Evolutionary conservation across 441 rosid genomes (phyloP).

Genomic region (Syzygium syzygioides): DNA sequence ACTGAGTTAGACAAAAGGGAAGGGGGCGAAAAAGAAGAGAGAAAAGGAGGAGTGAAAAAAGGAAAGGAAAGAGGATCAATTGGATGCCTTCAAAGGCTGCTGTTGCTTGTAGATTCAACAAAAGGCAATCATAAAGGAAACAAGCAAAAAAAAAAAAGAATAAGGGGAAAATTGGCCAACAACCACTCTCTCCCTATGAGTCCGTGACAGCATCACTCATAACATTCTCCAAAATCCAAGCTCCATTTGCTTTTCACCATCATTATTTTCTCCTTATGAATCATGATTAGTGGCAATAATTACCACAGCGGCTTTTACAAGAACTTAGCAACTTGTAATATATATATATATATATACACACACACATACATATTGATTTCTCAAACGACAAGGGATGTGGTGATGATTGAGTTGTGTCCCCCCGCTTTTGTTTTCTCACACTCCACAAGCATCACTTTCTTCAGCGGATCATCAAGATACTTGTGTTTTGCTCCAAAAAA

Average conservation of each 20-base stretch:
- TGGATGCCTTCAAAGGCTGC: not conserved
- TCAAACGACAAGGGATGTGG: not conserved
- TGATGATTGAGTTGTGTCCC: not conserved
- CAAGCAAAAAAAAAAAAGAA: not conserved
- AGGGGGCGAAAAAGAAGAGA: no score
- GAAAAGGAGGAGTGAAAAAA: no score
- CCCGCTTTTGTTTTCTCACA: not conserved
- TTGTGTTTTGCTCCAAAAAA: not conserved
- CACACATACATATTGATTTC: not conserved
- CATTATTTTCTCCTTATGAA: not conserved
- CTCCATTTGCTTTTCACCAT: not conserved
- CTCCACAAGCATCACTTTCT: not conserved
- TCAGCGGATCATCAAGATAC: not conserved
- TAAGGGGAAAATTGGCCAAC: not conserved
- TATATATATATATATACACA: not conserved
- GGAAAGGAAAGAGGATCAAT: not conserved
- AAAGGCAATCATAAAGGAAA: not conserved
- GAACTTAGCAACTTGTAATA: not conserved
- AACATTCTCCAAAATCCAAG: not conserved
- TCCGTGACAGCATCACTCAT: not conserved
- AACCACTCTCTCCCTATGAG: not conserved
- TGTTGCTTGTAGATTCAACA: not conserved
- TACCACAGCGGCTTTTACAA: not conserved
- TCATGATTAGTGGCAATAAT: not conserved
- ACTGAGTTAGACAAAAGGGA: not conserved